Conservation (phyloP, 2,329 filamentous ascomycete species). For the Zymoseptoria brevis region DNA sequence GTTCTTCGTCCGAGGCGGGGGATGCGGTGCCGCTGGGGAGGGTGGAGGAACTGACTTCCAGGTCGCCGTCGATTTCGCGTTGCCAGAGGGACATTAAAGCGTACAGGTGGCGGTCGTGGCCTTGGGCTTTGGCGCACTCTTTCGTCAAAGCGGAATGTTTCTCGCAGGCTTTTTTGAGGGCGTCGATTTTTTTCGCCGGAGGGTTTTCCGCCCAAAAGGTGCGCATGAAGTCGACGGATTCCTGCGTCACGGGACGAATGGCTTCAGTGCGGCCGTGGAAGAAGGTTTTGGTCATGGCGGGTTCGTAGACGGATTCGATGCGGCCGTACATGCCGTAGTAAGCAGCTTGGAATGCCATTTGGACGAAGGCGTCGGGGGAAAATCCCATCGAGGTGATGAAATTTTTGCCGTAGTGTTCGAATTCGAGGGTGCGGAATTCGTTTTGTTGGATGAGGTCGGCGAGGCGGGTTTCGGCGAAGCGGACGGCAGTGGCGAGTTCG, state of each 20-base stretch:
- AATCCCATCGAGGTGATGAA: constrained; percentile 97
- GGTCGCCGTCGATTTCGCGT: constrained; percentile 69
- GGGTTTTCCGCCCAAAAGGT: constrained; percentile 93
- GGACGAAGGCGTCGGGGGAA: constrained; percentile 92
- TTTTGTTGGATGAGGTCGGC: constrained; percentile 95
- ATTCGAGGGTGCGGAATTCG: constrained; percentile 89
- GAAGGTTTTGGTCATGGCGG: constrained; percentile 94
- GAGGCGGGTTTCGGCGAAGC: constrained; percentile 89
- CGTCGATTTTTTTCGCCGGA: constrained; percentile 72
- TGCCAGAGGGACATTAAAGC: constrained; percentile 95
- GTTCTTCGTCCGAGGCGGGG: constrained; percentile 39
- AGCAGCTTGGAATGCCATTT: constrained; percentile 97
- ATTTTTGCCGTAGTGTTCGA: constrained; percentile 84
- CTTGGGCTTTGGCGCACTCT: constrained; percentile 81
- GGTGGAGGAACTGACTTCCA: constrained; percentile 38
- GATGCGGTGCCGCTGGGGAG: constrained; percentile 47
- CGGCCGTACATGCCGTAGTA: constrained; percentile 95
- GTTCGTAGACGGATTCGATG: constrained; percentile 92
- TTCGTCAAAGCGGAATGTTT: constrained; percentile 73
- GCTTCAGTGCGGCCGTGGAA: constrained; percentile 93
- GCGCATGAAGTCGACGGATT: constrained; percentile 80
- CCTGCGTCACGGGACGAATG: constrained; percentile 74
- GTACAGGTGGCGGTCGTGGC: constrained; percentile 88
- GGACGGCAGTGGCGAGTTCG: constrained; percentile 79
- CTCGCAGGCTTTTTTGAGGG: constrained; percentile 73